A percentile compares a stretch with the other conserved stretches of the same genome.
Evolutionary conservation across 83 land plant genomes (phyloP).

Genomic region (Diphasiastrum complanatum): DNA sequence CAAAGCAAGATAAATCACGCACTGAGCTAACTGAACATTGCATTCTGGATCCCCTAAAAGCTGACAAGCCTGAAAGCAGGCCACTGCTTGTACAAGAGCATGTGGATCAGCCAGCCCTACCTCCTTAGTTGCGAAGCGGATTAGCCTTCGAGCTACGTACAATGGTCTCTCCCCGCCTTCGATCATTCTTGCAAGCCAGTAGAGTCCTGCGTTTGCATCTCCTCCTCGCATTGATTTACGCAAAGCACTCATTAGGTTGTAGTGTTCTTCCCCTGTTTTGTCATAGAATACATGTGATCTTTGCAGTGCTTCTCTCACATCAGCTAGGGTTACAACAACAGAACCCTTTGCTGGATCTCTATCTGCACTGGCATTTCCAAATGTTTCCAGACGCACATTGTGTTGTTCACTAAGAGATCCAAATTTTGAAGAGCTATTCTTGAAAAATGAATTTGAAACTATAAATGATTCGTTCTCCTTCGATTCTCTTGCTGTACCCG

Average conservation of each 20-base stretch:
- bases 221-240: conserved; percentile 92
- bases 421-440: too few relatives aligned
- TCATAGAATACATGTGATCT: conserved; percentile 83
- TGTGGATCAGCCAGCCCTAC: conserved; percentile 82
- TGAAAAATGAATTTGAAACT: too few relatives aligned
- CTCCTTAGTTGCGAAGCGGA: conserved; percentile 78
- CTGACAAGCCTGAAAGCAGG: conserved; percentile 96
- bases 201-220: conserved; percentile 78
- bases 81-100: conserved; percentile 69
- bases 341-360: too few relatives aligned
- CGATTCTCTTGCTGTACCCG: too few relatives aligned
- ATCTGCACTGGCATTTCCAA: too few relatives aligned
- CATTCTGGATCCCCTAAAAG: conserved; percentile 94
- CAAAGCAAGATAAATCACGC: conserved; percentile 77
- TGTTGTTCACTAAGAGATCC: too few relatives aligned
- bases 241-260: conserved; percentile 88
- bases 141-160: conserved; percentile 75
- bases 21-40: conserved; percentile 81
- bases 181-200: conserved; percentile 90
- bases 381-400: too few relatives aligned
- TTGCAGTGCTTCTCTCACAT: conserved; percentile 75
- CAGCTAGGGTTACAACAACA: conserved; percentile 35
- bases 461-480: too few relatives aligned
- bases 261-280: conserved; percentile 88
- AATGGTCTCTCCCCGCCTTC: conserved; percentile 92